Conservation (phyloP, 768 basidiomycete genomes). For the Hemileccinum impolitum region DNA sequence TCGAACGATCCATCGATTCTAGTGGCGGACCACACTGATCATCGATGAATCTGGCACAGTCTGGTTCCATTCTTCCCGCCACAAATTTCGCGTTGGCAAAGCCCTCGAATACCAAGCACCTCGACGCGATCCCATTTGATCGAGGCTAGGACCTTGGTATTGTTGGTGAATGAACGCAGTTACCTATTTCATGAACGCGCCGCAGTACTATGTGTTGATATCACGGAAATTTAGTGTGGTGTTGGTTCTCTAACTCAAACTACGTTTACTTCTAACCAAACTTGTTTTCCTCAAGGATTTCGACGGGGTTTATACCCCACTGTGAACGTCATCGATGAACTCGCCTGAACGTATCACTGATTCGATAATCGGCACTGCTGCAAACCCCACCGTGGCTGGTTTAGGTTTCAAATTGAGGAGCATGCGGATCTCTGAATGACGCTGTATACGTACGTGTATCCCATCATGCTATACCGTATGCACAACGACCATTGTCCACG, state of each 20-base stretch:
- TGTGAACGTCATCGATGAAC: constrained; percentile 50
- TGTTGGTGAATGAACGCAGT: constrained; percentile 46
- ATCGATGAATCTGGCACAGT: constrained; percentile 52
- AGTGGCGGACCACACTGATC: constrained; percentile 55
- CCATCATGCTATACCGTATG: constrained; percentile 4
- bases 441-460: constrained; percentile 48
- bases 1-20: constrained; percentile 64
- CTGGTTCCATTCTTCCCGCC: constrained; percentile 48
- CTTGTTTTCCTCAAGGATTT: constrained; percentile 58
- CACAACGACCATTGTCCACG: constrained; percentile 31
- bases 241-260: constrained; percentile 43
- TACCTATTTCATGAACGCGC: constrained; percentile 56
- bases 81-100: constrained; percentile 48
- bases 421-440: constrained; percentile 58
- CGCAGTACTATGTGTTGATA: constrained; percentile 52
- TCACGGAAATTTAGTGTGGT: constrained; percentile 54
- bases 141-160: constrained; percentile 49
- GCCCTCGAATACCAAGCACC: constrained; percentile 41
- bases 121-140: constrained; percentile 43
- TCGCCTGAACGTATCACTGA: constrained; percentile 41
- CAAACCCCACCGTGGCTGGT: constrained; percentile 50
- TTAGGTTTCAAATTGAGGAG: constrained; percentile 54
- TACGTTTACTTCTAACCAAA: constrained; percentile 41
- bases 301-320: constrained; percentile 39
- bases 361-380: constrained; percentile 51